Conservation (phyloP, 192 early-diverging fungal genomes). For the Phlyctochytrium arcticum region DNA sequence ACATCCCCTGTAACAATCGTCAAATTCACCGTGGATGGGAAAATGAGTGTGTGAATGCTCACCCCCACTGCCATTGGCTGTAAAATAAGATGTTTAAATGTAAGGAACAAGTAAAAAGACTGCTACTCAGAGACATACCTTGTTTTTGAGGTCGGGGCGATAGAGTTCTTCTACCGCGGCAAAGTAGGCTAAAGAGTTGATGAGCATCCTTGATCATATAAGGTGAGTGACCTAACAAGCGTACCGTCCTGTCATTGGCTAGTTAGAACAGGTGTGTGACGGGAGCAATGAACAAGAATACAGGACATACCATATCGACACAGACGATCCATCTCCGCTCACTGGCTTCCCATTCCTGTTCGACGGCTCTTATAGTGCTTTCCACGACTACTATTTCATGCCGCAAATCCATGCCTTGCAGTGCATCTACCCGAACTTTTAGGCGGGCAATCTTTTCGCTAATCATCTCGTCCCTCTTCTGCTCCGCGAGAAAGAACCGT, state of each 20-base stretch:
- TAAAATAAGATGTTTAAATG: not conserved
- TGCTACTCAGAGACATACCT: too few relatives aligned
- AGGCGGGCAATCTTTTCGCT: constrained; percentile 37
- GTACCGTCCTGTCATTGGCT: too few relatives aligned
- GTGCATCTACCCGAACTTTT: constrained; percentile 27
- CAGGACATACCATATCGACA: constrained; percentile 56
- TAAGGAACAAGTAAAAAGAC: not conserved
- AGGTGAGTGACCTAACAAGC: too few relatives aligned
- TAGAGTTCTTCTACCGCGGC: constrained; percentile 69
- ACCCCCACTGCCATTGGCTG: constrained; percentile 61
- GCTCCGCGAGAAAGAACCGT: constrained; percentile 51
- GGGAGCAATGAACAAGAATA: constrained; percentile 8
- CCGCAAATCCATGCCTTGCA: constrained; percentile 38
- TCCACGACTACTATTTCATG: constrained; percentile 31
- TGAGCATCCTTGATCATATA: too few relatives aligned
- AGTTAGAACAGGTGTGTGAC: too few relatives aligned
- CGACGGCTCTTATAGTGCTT: constrained; percentile 33
- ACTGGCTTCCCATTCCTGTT: constrained; percentile 35
- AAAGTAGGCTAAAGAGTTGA: constrained; percentile 63
- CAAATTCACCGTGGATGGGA: not conserved
- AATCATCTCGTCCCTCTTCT: constrained; percentile 36
- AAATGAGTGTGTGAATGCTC: not conserved
- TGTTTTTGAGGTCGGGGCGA: constrained; percentile 50
- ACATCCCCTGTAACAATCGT: constrained; percentile 6
- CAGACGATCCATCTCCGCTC: constrained; percentile 49